Conservation (phyloP, 306 rosid genomes). For the Gastrolobium bilobum region DNA sequence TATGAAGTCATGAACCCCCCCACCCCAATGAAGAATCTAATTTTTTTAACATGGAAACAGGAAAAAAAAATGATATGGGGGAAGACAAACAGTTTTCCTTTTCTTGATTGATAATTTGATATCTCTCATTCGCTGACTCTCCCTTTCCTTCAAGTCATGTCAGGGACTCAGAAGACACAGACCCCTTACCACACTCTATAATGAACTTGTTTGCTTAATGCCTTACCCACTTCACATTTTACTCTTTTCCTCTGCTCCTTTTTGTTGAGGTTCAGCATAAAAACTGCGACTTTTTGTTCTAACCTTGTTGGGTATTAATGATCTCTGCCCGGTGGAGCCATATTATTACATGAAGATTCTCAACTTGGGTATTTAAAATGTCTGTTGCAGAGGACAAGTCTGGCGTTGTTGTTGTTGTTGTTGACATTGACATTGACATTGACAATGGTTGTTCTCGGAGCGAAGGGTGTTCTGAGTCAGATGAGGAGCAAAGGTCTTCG, state of each 20-base stretch:
- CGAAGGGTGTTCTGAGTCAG: conserved; percentile 33
- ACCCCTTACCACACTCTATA: conserved; percentile 44
- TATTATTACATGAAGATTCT: conserved; percentile 61
- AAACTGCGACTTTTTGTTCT: conserved; percentile 26
- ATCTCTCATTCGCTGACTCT: conserved; percentile 24
- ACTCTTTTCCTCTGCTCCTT: neutral
- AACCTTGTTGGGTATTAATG: conserved; percentile 47
- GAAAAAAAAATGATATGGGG: too few relatives aligned
- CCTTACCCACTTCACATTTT: conserved; percentile 23
- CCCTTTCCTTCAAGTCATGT: conserved; percentile 46
- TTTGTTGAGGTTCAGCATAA: conserved; percentile 9
- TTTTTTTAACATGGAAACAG: too few relatives aligned
- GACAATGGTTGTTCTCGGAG: conserved; percentile 49
- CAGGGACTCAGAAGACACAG: conserved; percentile 35
- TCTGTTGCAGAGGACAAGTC: conserved; percentile 46
- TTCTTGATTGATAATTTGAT: too few relatives aligned
- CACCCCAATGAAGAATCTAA: too few relatives aligned
- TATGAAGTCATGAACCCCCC: too few relatives aligned
- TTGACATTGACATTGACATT: neutral
- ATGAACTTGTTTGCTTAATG: conserved; percentile 39
- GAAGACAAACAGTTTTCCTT: neutral
- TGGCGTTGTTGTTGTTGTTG: conserved; percentile 37
- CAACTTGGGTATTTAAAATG: conserved; percentile 55
- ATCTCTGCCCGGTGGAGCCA: conserved; percentile 50
- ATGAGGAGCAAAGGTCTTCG: conserved; percentile 47